Conservation (phyloP, 768 basidiomycete species). For the Hygrophorus russula region DNA sequence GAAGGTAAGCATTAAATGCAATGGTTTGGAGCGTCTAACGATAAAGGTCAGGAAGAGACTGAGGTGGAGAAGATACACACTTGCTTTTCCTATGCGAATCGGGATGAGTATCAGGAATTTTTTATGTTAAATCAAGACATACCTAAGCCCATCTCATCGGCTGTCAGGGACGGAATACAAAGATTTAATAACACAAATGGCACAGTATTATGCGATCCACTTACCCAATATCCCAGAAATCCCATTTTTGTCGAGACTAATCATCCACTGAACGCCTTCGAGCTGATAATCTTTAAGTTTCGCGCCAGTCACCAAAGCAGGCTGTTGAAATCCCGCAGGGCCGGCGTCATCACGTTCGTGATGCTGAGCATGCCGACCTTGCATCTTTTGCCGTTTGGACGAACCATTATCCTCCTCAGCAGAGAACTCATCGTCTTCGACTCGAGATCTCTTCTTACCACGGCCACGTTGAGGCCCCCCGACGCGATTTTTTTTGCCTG, state of each 20-base stretch:
- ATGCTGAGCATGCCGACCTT: slow-evolving; percentile 8
- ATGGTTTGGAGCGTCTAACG: slow-evolving; percentile 88
- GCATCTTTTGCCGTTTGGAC: slow-evolving; percentile 14
- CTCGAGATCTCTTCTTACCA: slow-evolving; percentile 13
- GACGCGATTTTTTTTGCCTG: background rate
- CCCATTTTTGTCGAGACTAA: slow-evolving; percentile 74
- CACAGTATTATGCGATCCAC: slow-evolving; percentile 10
- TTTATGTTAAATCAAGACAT: too few species aligned
- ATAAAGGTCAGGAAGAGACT: slow-evolving; percentile 7
- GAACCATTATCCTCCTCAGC: slow-evolving; percentile 6
- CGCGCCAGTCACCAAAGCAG: slow-evolving; percentile 72
- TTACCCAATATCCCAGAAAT: slow-evolving; percentile 70
- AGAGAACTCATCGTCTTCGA: slow-evolving; percentile 9
- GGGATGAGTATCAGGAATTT: too few species aligned
- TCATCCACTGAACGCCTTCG: slow-evolving; percentile 94
- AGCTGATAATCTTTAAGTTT: slow-evolving; percentile 85
- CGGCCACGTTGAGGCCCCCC: background rate
- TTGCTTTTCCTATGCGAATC: slow-evolving; percentile 39
- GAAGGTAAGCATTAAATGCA: slow-evolving; percentile 84
- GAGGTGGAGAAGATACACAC: slow-evolving; percentile 1
- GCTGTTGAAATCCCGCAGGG: slow-evolving; percentile 49
- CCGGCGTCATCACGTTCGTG: slow-evolving; percentile 16
- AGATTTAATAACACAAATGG: background rate
- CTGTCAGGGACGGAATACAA: slow-evolving; percentile 22
- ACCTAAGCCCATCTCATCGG: slow-evolving; percentile 90